Base-by-base conservation (phyloP, 148 eudicot species). In the Diospyros kaki region DNA sequence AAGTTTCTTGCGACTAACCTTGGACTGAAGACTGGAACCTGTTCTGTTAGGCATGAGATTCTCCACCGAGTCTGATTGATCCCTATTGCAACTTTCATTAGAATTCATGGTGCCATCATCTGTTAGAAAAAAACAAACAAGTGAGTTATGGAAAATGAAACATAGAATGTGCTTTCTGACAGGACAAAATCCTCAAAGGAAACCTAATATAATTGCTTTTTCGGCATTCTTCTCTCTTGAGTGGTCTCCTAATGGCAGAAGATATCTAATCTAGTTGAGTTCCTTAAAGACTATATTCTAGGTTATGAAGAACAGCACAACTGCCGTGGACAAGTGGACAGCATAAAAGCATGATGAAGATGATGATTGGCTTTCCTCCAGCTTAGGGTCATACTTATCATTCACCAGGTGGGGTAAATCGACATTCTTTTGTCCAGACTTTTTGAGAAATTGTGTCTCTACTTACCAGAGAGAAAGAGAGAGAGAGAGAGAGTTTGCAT, bases 1-100 rank as follows among this genome's bases (percentile, higher is more conserved):
- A 46, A 93, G 72, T 76, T 93, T 93, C 81, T 83, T 83, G 39
- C 91, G 89, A 77, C 76, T 87, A 5, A 92, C 88, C 80, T 84
- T 85, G 3, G 86, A 78, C 18, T 85, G 79, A 62, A 75, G 73
- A 66, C 77, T 82, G 39, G 82, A 65, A 61, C 61, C 79, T 0
- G 58, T 67, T 69, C 53, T 78, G 73, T 68, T 71, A 15, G 82
- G 13, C 44, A 66, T 63, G 41, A 82, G 74, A 72, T 55, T 60
- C 64, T 82, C 89, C 14, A 42, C 77, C 40, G 78, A 43, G 60
- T 70, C 64, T 77, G 78, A 75, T 55, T 71, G 73, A 52, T 82
- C 85, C 78, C 81, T 75, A 62, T 14, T 64, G 56, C 73, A 59
- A 59, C 56, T 61, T 50, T 77, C 78, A 63, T 42, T 79, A 62